Evolutionary conservation across 2,329 filamentous ascomycete species (phyloP), one percentile per base, ranked within the genome.

Genomic region (Fusarium metavorans): DNA sequence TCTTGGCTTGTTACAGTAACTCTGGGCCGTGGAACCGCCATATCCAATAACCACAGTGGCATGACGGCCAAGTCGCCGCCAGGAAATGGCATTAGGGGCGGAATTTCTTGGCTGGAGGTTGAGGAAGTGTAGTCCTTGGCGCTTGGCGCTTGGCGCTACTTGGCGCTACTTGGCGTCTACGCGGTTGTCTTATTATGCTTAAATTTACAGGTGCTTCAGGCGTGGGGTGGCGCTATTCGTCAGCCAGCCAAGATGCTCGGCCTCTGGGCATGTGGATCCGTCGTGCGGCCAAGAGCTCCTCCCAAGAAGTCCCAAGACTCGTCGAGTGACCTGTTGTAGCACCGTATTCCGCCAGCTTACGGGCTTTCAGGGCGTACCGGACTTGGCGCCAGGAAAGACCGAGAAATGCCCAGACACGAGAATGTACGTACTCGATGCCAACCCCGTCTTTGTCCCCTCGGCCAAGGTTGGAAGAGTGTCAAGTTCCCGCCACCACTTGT

Each of bases 41-140:
- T 41, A 48, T 14, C 58, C 60, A 71, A 67, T 70, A 11, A n/a
- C 13, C 4, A 6, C 3, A 13, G 23, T 39, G 30, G 30, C 18
- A 37, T 37, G 37, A 27, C 14, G 45, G 27, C 34, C 52, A 59
- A 64, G 56, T 57, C 54, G 32, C 27, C 23, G 64, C 50, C 63
- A 50, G 50, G 65, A 59, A 43, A 56, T 60, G 60, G 57, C 8
- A 58, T 64, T 41, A 68, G 41, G 69, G 61, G 61, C 35, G 20
- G 34, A 27, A n/a, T 57, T 30, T 59, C 59, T 68, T 71, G 71
- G 60, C 71, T 64, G 4, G 54, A 64, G 50, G 62, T 64, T 58
- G 41, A 35, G 30, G 23, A 48, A 61, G 63, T 56, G 62, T 73
- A 37, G 70, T 70, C 70, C 73, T 76, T 73, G 73, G 73, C 73